Base-by-base conservation (phyloP, 495 filamentous ascomycete species). In the Penicillium coffeae region DNA sequence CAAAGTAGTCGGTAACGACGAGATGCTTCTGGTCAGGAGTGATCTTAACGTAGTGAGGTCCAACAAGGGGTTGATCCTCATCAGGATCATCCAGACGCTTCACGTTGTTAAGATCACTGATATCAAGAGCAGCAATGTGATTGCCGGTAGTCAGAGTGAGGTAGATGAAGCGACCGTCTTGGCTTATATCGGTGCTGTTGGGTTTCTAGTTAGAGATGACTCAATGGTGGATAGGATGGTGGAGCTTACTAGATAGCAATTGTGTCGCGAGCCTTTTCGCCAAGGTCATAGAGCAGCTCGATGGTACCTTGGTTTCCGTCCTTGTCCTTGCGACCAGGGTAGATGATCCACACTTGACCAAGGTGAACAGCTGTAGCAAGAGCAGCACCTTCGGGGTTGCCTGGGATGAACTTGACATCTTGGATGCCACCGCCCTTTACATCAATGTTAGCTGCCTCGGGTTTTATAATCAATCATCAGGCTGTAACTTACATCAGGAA, bases 361-460 rank as follows among this genome's bases (percentile, higher is more conserved):
- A 80, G 74, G 35, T 78, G 74, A 18, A 83, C 81, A 6, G 81
- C 80, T 39, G 80, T 82, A 10, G 80, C 81, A 16, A 85, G 66
- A 21, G 80, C 80, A 19, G 80, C 80, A 16, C 65, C 64, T 47
- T 85, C 80, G 2, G 64, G 48, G 65, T 85, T 81, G 8, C 78
- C 77, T 3, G 80, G 81, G 53, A 83, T 85, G 64, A 81, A 82
- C 58, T 83, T 83, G 59, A 83, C 78, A 53, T 85, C 80, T 64
- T 85, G 79, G 47, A 83, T 83, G 38, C 80, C 80, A 33, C 72
- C 71, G 12, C 80, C 78, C 71, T 77, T 43, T 15, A 27, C 15
- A 21, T 38, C 34, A 10, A 21, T 8, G 14, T 41, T 40, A 37
- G 33, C 8, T 33, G 42, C 16, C 22, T 10, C 10, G 51, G 14